A percentile compares a stretch with the other conserved stretches of the same genome.
Evolutionary conservation across 2,329 filamentous ascomycete species (phyloP).

Genomic region (Penicillium janthinellum): DNA sequence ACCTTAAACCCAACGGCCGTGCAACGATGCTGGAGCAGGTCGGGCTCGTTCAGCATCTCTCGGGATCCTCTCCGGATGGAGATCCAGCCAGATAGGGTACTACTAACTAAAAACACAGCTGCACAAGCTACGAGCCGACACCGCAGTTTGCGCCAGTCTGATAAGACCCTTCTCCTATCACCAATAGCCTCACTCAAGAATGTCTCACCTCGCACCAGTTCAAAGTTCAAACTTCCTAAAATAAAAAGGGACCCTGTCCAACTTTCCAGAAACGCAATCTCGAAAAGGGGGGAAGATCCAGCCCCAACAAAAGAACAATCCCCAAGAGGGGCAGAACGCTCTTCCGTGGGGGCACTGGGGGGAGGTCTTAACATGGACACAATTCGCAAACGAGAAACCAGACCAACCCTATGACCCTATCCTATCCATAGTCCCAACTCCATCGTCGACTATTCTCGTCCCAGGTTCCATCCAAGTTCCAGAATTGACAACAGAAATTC

Average conservation of each 20-base stretch:
- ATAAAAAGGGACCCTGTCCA: neutral
- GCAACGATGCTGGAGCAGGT: neutral
- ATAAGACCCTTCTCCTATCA: neutral
- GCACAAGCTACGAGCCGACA: too few species aligned
- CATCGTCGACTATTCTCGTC: neutral
- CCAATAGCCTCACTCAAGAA: neutral
- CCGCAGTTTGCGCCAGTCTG: too few species aligned
- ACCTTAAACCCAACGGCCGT: slow-evolving; percentile 8
- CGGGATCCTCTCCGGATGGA: neutral
- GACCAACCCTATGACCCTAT: neutral
- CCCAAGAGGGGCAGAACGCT: slow-evolving; percentile 11
- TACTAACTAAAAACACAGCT: too few species aligned
- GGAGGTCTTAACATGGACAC: neutral
- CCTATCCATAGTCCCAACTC: neutral
- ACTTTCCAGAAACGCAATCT: neutral
- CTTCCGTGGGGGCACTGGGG: slow-evolving; percentile 6
- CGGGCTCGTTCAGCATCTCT: neutral
- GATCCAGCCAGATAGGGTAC: neutral
- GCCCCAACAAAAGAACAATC: neutral
- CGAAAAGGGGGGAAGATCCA: neutral
- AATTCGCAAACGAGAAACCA: neutral
- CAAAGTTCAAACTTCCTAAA: neutral
- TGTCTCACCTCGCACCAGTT: neutral
- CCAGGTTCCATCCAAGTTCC: slow-evolving; percentile 4
- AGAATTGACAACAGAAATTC: slow-evolving; percentile 4